phyloP scores from a whole-genome alignment of 495 filamentous ascomycete species.

The Aspergillus incahuasiensis region DNA sequence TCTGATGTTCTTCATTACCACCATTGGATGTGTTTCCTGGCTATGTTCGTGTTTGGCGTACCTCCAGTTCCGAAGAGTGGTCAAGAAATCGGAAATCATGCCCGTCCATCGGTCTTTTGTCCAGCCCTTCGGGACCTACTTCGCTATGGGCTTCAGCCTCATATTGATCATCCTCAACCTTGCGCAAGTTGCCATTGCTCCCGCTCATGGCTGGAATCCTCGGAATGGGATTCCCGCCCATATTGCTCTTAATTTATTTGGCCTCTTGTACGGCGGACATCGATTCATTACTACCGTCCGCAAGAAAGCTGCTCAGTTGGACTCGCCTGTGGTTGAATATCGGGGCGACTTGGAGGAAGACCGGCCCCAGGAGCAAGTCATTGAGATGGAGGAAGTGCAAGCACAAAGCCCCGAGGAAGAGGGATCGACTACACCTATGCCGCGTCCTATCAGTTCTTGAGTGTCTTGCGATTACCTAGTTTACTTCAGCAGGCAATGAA shows the following conservation, averaged over 20 bases:
- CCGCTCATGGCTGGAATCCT: conserved; percentile 40
- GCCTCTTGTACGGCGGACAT: conserved; percentile 33
- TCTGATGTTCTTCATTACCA: conserved; percentile 57
- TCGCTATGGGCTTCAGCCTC: conserved; percentile 42
- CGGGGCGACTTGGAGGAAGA: neutral
- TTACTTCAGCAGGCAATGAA: neutral
- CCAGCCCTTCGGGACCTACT: conserved; percentile 51
- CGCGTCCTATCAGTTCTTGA: neutral
- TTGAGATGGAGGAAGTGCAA: conserved; percentile 3
- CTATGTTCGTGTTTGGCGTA: conserved; percentile 51
- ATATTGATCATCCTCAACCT: conserved; percentile 51
- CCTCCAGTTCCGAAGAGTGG: conserved; percentile 50
- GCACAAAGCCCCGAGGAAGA: neutral
- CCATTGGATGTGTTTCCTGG: conserved; percentile 59
- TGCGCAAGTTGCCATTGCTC: conserved; percentile 43
- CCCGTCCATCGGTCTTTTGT: conserved; percentile 39
- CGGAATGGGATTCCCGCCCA: conserved; percentile 55
- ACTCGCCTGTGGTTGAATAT: neutral
- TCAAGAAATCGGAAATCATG: conserved; percentile 34
- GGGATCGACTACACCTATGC: neutral
- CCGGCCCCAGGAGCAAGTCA: neutral
- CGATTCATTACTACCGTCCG: neutral
- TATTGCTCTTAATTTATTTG: conserved; percentile 55
- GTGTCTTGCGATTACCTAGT: neutral
- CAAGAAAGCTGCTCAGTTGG: neutral